Base-by-base conservation (phyloP, 148 eudicot species). In the Gaultheria prostrata region DNA sequence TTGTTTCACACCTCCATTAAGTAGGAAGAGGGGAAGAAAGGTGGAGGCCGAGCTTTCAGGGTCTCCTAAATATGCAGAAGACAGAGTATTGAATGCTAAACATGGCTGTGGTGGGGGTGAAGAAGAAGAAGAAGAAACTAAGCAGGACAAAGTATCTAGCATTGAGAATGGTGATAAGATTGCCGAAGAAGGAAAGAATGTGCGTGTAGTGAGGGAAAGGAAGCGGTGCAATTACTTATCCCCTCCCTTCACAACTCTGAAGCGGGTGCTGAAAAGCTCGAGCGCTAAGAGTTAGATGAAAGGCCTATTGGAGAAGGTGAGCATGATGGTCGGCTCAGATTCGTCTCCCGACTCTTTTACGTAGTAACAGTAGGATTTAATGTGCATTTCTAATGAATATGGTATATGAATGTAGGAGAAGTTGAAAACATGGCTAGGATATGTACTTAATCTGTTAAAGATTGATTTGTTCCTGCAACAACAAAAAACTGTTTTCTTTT, bases 151-250 rank as follows among this genome's bases (percentile, higher is more conserved):
- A 49, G 49, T 67, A 63, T 81, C 79, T 33, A 72, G 74, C 56
- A 35, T 46, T 30, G 77, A 82, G 50, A 54, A 57, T 81, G 84
- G 71, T 32, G 73, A 81, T 32, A 67, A 56, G 26, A 77, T 53
- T 43, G 85, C 81, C 82, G 80, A 83, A 24, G 87, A 89, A 70
- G 87, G 76, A 39, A 71, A 79, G 73, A 83, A 49, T 85, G 81
- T 53, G 4, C 82, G 85, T 63, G 81, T 82, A 39, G 82, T n/a
- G n/a, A n/a, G n/a, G n/a, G n/a, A n/a, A n/a, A n/a, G n/a, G n/a
- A n/a, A n/a, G n/a, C n/a, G n/a, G n/a, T n/a, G n/a, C n/a, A n/a
- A n/a, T n/a, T n/a, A n/a, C n/a, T n/a, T n/a, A n/a, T n/a, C n/a
- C n/a, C n/a, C n/a, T n/a, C n/a, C n/a, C n/a, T n/a, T n/a, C n/a